These are phyloP conservation scores for Leccinum boreale DNA, from an alignment of 768 basidiomycete genomes.

Conservation along the genomic window DNA sequence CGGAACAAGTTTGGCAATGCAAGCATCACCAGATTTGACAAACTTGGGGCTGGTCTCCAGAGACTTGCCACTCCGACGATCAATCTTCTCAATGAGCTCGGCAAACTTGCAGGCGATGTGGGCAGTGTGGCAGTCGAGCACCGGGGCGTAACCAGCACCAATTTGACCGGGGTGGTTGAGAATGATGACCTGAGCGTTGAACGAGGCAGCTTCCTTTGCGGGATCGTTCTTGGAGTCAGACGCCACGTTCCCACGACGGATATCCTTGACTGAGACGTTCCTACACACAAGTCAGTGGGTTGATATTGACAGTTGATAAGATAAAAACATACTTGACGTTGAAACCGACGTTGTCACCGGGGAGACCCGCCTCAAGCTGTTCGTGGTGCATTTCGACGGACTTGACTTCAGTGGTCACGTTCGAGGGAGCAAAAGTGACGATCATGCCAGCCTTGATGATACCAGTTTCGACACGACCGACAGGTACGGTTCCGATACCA, in stretches of 20 bases:
- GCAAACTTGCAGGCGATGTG: constrained; percentile 99
- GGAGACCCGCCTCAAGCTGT: constrained; percentile 89
- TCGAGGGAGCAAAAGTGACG: constrained; percentile 93
- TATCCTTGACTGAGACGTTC: constrained; percentile 99
- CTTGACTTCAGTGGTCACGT: constrained; percentile 99
- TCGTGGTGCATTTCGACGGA: constrained; percentile 99
- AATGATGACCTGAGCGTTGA: constrained; percentile 99
- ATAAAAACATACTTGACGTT: constrained; percentile 78
- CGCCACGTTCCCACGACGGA: constrained; percentile 98
- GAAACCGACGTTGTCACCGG: constrained; percentile 99
- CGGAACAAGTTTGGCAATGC: constrained; percentile 96
- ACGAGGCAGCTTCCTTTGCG: constrained; percentile 97
- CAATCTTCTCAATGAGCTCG: constrained; percentile 98
- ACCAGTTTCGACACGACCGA: constrained; percentile 99
- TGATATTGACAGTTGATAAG: not conserved
- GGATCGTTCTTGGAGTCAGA: constrained; percentile 99
- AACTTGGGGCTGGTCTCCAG: constrained; percentile 89
- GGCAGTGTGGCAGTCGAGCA: constrained; percentile 99
- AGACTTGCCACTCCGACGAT: constrained; percentile 95
- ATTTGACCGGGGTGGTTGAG: constrained; percentile 99
- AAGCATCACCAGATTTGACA: constrained; percentile 99
- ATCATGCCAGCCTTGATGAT: constrained; percentile 99
- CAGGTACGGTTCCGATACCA: constrained; percentile 99
- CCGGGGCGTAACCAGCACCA: constrained; percentile 97
- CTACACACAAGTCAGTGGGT: constrained; percentile 36